phyloP scores from a whole-genome alignment of 495 filamentous ascomycete species.

The Penicillium cinerascens region DNA sequence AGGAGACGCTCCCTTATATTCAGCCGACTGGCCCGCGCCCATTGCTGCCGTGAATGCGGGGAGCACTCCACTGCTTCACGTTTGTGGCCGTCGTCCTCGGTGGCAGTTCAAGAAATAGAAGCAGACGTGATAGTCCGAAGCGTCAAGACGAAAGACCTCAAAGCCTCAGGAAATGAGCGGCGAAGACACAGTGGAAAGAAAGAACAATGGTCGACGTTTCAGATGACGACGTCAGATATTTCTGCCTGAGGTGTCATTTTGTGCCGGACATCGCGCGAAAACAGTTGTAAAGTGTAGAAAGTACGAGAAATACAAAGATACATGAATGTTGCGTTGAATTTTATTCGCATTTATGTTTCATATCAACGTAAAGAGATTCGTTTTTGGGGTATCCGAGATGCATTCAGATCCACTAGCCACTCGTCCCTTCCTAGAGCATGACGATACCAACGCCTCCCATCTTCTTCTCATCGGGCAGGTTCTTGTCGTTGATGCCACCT shows the following conservation, averaged over 20 bases:
- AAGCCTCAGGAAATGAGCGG: background rate
- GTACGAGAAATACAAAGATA: background rate
- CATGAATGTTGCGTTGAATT: background rate
- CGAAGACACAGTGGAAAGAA: background rate
- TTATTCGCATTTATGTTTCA: background rate
- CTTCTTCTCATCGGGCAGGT: constrained; percentile 65
- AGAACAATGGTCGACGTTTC: constrained; percentile 8
- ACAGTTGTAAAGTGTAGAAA: background rate
- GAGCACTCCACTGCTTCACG: constrained; percentile 5
- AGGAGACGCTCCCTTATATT: constrained; percentile 36
- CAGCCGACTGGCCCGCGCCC: constrained; percentile 41
- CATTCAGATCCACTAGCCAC: constrained; percentile 10
- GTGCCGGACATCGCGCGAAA: background rate
- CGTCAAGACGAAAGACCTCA: too few species aligned
- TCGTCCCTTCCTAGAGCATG: constrained; percentile 55
- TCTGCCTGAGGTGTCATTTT: constrained; percentile 17
- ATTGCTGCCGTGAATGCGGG: constrained; percentile 26
- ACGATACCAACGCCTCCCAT: constrained; percentile 89
- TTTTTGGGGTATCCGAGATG: constrained; percentile 9
- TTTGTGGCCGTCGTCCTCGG: background rate
- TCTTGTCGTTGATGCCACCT: constrained; percentile 78
- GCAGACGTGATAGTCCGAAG: background rate
- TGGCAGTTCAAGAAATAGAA: background rate
- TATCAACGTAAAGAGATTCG: constrained; percentile 11
- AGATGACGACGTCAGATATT: constrained; percentile 17